A percentile compares a stretch with the other conserved stretches of the same genome.
Evolutionary conservation across 805 yeast genomes (phyloP).

Genomic region (Yarrowia phangngaensis): DNA sequence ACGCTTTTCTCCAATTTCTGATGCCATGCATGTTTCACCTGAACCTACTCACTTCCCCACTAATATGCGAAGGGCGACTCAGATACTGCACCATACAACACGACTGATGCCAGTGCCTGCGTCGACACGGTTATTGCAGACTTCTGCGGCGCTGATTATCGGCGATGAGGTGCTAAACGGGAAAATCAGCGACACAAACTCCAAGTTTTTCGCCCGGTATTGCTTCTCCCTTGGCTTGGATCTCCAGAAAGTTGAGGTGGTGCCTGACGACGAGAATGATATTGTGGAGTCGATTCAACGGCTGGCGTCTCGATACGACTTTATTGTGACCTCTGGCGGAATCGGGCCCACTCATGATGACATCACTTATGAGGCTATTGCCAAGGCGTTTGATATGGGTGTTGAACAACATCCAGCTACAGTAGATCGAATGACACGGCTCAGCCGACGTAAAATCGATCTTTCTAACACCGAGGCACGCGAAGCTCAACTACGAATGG

Average conservation of each 20-base stretch:
- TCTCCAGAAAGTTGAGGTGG: constrained; percentile 60
- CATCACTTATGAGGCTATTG: constrained; percentile 73
- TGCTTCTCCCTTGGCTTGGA: constrained; percentile 69
- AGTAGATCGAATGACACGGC: constrained; percentile 54
- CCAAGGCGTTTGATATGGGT: constrained; percentile 55
- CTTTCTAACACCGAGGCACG: constrained; percentile 44
- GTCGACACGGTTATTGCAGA: constrained; percentile 26
- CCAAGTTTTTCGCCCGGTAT: constrained; percentile 62
- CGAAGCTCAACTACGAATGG: constrained; percentile 71
- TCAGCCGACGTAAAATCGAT: constrained; percentile 40
- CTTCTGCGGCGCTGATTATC: constrained; percentile 48
- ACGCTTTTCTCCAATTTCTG: too few species aligned
- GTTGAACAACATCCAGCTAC: constrained; percentile 54
- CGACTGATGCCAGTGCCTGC: constrained; percentile 22
- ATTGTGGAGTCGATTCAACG: constrained; percentile 51
- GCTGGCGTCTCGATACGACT: constrained; percentile 54
- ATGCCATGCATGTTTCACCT: too few species aligned
- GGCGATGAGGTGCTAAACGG: constrained; percentile 90
- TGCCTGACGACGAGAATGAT: constrained; percentile 71
- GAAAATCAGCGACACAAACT: constrained; percentile 75
- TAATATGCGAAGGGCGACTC: constrained; percentile 15
- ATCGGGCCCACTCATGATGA: constrained; percentile 93
- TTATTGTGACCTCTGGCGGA: constrained; percentile 66
- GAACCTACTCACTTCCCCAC: not conserved
- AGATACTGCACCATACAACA: constrained; percentile 7